Conservation (phyloP, 2,329 filamentous ascomycete species). For the Penicillium freii region DNA sequence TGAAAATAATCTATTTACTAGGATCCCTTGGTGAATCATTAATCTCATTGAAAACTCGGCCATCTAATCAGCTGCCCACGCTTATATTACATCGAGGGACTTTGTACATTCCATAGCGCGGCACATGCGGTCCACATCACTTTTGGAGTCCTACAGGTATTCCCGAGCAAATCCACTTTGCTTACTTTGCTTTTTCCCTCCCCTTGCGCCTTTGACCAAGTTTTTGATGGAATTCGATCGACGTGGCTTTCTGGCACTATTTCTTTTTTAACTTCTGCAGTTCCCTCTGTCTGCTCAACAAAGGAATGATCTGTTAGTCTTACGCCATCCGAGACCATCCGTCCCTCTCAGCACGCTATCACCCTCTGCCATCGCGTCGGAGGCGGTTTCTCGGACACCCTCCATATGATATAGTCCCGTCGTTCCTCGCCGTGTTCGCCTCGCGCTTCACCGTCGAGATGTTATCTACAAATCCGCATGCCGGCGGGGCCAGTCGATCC, state of each 20-base stretch:
- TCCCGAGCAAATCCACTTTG: slow-evolving; percentile 12
- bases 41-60: not conserved
- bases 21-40: not conserved
- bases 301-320: slow-evolving; percentile 20
- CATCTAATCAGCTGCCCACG: slow-evolving; percentile 7
- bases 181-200: slow-evolving; percentile 9
- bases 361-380: slow-evolving; percentile 10
- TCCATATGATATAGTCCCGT: slow-evolving; percentile 20
- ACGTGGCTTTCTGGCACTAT: slow-evolving; percentile 15
- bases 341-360: slow-evolving; percentile 18
- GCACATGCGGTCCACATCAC: slow-evolving; percentile 15
- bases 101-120: slow-evolving; percentile 20
- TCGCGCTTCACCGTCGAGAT: slow-evolving; percentile 14
- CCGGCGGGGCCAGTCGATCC: slow-evolving; percentile 33
- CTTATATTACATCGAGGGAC: not conserved
- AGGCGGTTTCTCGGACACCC: not conserved
- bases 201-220: slow-evolving; percentile 1
- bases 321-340: slow-evolving; percentile 25
- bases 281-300: slow-evolving; percentile 9
- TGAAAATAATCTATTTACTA: not conserved
- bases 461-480: slow-evolving; percentile 16
- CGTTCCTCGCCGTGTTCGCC: not conserved
- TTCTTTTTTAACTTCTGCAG: slow-evolving; percentile 6
- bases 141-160: not conserved
- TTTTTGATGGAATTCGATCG: not conserved